Evolutionary conservation across 345 rosid genomes (phyloP).

Genomic region (Salix purpurea): DNA sequence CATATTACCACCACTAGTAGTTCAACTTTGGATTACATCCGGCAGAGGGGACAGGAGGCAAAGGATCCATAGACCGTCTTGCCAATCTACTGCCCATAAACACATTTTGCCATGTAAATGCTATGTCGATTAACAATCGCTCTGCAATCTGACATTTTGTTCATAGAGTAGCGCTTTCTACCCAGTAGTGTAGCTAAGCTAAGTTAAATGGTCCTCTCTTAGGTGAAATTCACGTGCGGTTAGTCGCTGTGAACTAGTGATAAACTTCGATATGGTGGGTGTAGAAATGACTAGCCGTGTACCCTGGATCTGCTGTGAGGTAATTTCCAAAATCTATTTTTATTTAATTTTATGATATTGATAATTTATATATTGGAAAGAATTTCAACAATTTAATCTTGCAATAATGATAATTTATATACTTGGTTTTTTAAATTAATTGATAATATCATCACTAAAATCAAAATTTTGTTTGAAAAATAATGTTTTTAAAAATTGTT

Average conservation of each 20-base stretch:
- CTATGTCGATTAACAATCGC: not conserved
- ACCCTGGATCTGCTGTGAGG: too few relatives aligned
- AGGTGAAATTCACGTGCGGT: not conserved
- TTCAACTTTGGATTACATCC: not conserved
- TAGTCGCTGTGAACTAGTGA: not conserved
- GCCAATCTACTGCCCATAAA: conserved; percentile 6
- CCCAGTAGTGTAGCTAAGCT: not conserved
- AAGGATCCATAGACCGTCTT: conserved; percentile 13
- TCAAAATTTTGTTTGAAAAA: too few relatives aligned
- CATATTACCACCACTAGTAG: not conserved
- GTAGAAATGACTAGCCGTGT: not conserved
- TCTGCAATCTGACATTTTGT: too few relatives aligned
- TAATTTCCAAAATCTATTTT: too few relatives aligned
- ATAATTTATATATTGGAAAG: too few relatives aligned
- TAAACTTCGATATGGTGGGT: not conserved
- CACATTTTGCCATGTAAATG: conserved; percentile 20
- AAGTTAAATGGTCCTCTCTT: not conserved
- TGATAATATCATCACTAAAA: too few relatives aligned
- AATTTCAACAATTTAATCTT: too few relatives aligned
- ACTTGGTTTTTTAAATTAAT: too few relatives aligned
- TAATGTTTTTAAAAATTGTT: too few relatives aligned
- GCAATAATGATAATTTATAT: too few relatives aligned
- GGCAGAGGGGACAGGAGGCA: not conserved
- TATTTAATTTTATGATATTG: too few relatives aligned
- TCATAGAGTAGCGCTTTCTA: not conserved